Base-by-base conservation (phyloP, 495 filamentous ascomycete species). In the Penicillium goetzii region DNA sequence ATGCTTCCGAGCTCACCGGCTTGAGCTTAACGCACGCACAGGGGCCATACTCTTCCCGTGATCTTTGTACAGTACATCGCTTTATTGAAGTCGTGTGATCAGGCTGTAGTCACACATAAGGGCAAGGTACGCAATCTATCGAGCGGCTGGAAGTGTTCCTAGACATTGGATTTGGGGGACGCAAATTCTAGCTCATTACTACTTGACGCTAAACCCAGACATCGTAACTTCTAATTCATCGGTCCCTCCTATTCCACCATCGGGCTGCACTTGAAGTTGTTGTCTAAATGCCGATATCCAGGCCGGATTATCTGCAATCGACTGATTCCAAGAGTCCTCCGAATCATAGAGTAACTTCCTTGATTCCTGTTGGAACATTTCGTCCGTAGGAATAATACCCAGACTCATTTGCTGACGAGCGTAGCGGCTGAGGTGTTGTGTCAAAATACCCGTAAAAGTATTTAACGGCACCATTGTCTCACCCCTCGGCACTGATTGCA, bases 271-370 rank as follows among this genome's bases (percentile, higher is more conserved):
- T 34, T 36, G 52, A 36, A 55, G 55, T 25, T 43, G 55, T 14
- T 43, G 55, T 11, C 55, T 40, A 23, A 57, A 57, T 19, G 55
- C 25, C 4, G 45, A 36, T 23, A 89, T 71, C 81, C 85, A 86
- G 9, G 76, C 70, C 0, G 72, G 72, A 64, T 89, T 83, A 63
- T 89, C 86, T 2, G 84, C 81, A 9, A 81, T 81, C 0, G 85
- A 88, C 65, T 88, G 86, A 58, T 88, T 88, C 85, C 85, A 89
- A 17, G 78, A 77, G 63, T 88, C 86, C 49, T 87, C 84, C 32
- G 72, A 80, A 41, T 84, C 82, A 70, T 85, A 88, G 32, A 88
- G 80, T 62, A 86, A 80, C 6, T 85, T 71, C 47, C 86, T 80
- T 0, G 84, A 84, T 59, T 85, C 77, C 17, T 68, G 75, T 68